Evolutionary conservation across 768 basidiomycete genomes (phyloP).

Genomic region (Lentinula aciculospora): DNA sequence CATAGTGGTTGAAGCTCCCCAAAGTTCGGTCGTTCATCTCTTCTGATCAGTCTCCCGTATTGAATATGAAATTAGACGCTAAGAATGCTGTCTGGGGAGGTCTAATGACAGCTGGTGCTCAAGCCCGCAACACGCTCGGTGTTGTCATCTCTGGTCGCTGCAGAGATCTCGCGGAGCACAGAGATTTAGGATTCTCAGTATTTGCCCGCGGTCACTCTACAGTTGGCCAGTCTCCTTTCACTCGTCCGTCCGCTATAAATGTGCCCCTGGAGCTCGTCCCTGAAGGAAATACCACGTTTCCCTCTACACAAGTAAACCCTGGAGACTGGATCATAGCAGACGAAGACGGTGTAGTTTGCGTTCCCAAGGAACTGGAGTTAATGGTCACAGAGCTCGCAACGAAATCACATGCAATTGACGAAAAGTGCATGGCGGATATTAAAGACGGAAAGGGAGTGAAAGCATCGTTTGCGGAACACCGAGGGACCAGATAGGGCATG

Average conservation of each 20-base stretch:
- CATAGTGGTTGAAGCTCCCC: conserved; percentile 71
- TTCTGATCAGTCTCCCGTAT: not conserved
- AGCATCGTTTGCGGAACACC: conserved; percentile 71
- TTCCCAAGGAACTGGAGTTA: conserved; percentile 49
- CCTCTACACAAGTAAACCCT: conserved; percentile 54
- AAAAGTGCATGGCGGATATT: conserved; percentile 69
- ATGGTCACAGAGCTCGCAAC: conserved; percentile 55
- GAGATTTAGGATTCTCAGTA: conserved; percentile 65
- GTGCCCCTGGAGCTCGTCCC: conserved; percentile 54
- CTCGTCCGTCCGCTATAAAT: conserved; percentile 72
- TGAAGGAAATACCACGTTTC: conserved; percentile 34
- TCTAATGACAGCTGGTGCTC: conserved; percentile 84
- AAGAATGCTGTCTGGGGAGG: conserved; percentile 92
- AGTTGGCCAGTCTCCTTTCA: conserved; percentile 80
- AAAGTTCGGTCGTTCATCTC: conserved; percentile 39
- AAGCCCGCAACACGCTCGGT: conserved; percentile 61
- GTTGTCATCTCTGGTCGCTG: conserved; percentile 83
- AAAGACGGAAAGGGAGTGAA: conserved; percentile 67
- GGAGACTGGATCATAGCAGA: conserved; percentile 87
- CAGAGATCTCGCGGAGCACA: conserved; percentile 79
- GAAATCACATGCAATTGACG: conserved; percentile 61
- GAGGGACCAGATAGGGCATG: conserved; percentile 40
- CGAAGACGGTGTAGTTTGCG: conserved; percentile 83
- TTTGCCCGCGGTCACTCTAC: conserved; percentile 82
- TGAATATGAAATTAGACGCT: conserved; percentile 35